phyloP scores from a whole-genome alignment of 2,329 filamentous ascomycete genomes.

The Fusarium sp. region DNA sequence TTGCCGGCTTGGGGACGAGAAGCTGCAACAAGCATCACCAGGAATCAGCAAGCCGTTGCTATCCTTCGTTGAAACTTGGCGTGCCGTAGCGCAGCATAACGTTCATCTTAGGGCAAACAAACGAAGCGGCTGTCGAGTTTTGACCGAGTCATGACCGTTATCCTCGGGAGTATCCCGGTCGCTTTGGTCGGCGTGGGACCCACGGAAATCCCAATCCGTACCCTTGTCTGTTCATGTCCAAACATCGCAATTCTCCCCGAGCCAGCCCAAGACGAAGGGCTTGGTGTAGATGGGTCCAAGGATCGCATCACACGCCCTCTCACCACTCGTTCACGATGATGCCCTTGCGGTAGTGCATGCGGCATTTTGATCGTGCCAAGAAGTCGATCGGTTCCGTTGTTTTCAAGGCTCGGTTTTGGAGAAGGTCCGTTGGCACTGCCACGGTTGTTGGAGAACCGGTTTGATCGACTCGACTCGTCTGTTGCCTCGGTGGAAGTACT shows the following conservation, averaged over 20 bases:
- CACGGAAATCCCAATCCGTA: conserved; percentile 4
- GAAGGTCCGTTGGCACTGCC: neutral
- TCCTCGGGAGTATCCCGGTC: conserved; percentile 3
- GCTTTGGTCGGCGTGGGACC: neutral
- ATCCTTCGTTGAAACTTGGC: neutral
- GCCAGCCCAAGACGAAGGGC: neutral
- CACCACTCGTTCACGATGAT: neutral
- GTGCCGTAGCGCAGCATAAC: neutral
- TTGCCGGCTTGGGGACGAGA: neutral
- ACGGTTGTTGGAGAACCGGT: neutral
- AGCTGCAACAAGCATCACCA: neutral
- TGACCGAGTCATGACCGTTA: neutral
- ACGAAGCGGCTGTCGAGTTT: neutral
- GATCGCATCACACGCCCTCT: neutral
- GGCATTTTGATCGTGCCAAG: neutral
- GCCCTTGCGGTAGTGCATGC: neutral
- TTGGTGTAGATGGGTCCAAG: neutral
- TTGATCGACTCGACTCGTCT: neutral
- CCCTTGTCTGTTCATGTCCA: neutral
- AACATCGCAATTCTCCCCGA: conserved; percentile 3
- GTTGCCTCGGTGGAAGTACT: neutral
- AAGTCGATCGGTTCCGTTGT: neutral
- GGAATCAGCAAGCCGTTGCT: neutral
- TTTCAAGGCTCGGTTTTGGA: neutral
- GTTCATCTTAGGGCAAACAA: neutral